Base-by-base conservation (phyloP, 805 yeast species). In the Yarrowia sp. region DNA sequence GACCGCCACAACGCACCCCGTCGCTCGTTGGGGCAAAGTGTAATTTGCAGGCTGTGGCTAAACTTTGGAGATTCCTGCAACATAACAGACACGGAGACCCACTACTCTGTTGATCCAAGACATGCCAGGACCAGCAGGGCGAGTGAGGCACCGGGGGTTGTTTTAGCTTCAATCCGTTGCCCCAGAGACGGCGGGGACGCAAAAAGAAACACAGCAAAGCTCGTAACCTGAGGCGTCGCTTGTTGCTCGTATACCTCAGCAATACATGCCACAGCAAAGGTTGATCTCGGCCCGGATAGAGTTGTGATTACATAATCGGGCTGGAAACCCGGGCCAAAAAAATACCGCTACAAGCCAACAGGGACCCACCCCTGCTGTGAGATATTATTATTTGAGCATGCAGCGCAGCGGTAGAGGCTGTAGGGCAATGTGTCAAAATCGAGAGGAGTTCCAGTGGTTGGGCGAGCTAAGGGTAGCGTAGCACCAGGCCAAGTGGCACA, bases 11-110 rank as follows among this genome's bases (percentile, higher is more conserved):
- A 22, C 16, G 51, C 35, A 6, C 3, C 16, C 16, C 24, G 22
- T 25, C 25, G 13, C 25, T 35, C 44, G 36, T 46, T 31, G 36
- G 36, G 29, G 19, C 25, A 51, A 51, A 51, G 58, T 51, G 58
- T 51, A 51, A n/a, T 51, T 51, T 51, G 12, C 58, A 51, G 58
- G 42, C 58, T 51, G 58, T 51, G 41, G 42, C 42, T 35, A 51
- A 51, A 51, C 58, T 47, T 47, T 47, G 53, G 38, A 9, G 8
- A 19, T 31, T 38, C 27, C 51, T 27, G 53, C 53, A 46, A 46
- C 36, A 27, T 27, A 27, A 27, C 53, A 27, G 16, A 21, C 22
- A 18, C 32, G 22, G 29, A n/a, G 19, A n/a, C 49, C 49, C 49
- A n/a, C 32, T 9, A 13, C 32, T 25, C 29, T 18, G 21, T 16